Conservation (phyloP, 2,329 filamentous ascomycete genomes). For the Microdochium trichocladiopsis region DNA sequence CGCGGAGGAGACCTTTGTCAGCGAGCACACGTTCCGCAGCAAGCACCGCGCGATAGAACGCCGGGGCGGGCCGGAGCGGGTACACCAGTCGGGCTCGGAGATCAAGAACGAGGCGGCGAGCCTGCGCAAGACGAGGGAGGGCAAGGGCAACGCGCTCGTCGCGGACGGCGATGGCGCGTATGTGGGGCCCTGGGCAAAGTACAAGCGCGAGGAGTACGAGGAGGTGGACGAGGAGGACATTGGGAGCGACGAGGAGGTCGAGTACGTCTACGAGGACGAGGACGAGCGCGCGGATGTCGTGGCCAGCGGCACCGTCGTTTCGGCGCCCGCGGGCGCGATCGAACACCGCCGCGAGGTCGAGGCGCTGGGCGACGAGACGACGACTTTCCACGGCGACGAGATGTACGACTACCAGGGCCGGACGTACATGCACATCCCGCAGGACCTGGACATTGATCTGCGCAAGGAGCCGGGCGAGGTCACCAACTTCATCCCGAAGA, state of each 20-base stretch:
- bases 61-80: conserved; percentile 48
- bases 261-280: conserved; percentile 70
- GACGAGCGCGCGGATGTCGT: conserved; percentile 62
- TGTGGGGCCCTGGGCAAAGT: conserved; percentile 90
- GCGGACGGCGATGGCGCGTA: conserved; percentile 86
- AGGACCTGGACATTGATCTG: conserved; percentile 81
- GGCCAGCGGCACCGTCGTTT: conserved; percentile 54
- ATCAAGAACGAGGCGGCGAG: conserved; percentile 65
- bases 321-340: conserved; percentile 47
- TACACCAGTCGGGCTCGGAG: conserved; percentile 45
- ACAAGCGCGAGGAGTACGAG: conserved; percentile 65
- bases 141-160: conserved; percentile 75
- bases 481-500: conserved; percentile 94
- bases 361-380: conserved; percentile 66
- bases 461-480: conserved; percentile 70
- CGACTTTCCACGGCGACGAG: conserved; percentile 75
- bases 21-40: conserved; percentile 81
- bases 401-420: conserved; percentile 90
- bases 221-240: conserved; percentile 71
- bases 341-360: conserved; percentile 51
- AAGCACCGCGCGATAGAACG: conserved; percentile 81
- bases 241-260: conserved; percentile 71
- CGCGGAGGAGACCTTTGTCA: conserved; percentile 82
- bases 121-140: conserved; percentile 69
- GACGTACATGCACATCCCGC: conserved; percentile 96